Conservation (phyloP, 441 rosid species). For the Arabidopsis hybrid region DNA sequence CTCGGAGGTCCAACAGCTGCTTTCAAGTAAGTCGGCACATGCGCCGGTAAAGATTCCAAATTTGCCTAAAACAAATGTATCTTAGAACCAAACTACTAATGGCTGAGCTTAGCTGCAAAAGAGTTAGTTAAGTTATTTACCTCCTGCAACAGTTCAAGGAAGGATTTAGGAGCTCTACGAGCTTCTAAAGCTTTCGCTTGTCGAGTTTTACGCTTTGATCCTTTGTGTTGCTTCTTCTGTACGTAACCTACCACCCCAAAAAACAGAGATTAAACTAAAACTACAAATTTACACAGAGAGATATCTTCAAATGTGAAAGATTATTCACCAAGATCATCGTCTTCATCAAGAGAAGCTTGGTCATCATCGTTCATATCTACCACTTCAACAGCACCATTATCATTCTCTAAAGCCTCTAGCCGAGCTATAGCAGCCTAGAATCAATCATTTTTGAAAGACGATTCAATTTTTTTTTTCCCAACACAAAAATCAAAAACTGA, state of each 20-base stretch:
- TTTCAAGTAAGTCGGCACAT: slow-evolving; percentile 76
- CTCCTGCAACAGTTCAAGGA: slow-evolving; percentile 90
- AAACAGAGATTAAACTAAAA: slow-evolving; percentile 1
- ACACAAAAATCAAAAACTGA: neutral
- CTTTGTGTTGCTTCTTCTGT: slow-evolving; percentile 77
- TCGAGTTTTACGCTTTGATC: slow-evolving; percentile 86
- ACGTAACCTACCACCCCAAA: slow-evolving; percentile 55
- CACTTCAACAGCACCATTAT: slow-evolving; percentile 70
- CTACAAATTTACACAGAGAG: neutral
- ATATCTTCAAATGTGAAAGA: neutral
- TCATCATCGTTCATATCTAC: slow-evolving; percentile 76
- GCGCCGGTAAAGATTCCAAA: slow-evolving; percentile 80
- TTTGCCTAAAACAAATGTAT: slow-evolving; percentile 61
- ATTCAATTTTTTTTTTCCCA: neutral
- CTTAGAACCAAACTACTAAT: neutral
- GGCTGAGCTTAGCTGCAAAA: neutral
- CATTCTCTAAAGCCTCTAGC: slow-evolving; percentile 90
- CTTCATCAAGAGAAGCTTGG: slow-evolving; percentile 94
- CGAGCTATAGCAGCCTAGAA: slow-evolving; percentile 76
- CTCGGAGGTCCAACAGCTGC: slow-evolving; percentile 83
- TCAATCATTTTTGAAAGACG: neutral
- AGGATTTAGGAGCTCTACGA: slow-evolving; percentile 86
- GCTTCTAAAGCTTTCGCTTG: slow-evolving; percentile 96
- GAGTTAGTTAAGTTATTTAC: slow-evolving; percentile 40
- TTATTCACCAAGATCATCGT: slow-evolving; percentile 75